phyloP scores from a whole-genome alignment of 2,329 filamentous ascomycete species.

The Fulvia fulva region DNA sequence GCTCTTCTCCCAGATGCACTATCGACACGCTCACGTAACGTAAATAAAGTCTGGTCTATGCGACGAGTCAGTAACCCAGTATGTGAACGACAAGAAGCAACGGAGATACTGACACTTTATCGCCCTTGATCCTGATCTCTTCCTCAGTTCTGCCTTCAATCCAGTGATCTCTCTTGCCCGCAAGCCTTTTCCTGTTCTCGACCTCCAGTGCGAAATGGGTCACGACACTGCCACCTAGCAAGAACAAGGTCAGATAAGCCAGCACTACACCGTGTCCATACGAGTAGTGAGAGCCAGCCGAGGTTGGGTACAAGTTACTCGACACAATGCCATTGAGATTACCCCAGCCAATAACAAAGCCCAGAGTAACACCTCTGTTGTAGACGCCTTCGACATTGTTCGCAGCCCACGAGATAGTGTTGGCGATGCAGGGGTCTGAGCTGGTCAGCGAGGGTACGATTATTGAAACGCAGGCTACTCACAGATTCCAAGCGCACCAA shows the following conservation, averaged over 20 bases:
- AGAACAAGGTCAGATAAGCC: conserved; percentile 66
- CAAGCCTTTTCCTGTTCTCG: conserved; percentile 67
- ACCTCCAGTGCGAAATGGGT: conserved; percentile 58
- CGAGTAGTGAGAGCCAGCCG: conserved; percentile 49
- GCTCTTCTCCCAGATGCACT: background rate
- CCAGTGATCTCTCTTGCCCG: conserved; percentile 58
- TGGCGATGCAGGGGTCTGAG: conserved; percentile 48
- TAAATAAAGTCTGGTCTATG: conserved; percentile 10
- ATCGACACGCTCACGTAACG: conserved; percentile 13
- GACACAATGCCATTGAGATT: conserved; percentile 81
- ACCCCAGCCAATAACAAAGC: conserved; percentile 85
- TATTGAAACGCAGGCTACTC: conserved; percentile 50
- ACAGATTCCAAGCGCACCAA: conserved; percentile 87
- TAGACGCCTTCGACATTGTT: conserved; percentile 91
- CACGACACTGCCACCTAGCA: conserved; percentile 66
- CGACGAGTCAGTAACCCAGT: background rate
- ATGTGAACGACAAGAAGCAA: background rate
- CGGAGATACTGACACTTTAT: conserved; percentile 5
- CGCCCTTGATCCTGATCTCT: conserved; percentile 12
- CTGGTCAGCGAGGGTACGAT: background rate
- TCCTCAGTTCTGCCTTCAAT: conserved; percentile 13
- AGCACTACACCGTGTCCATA: conserved; percentile 73
- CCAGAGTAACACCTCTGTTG: conserved; percentile 82
- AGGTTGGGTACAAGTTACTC: conserved; percentile 68
- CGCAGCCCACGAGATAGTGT: conserved; percentile 81